Conservation (phyloP, 208 protist species). For the Leishmania tarentolae region DNA sequence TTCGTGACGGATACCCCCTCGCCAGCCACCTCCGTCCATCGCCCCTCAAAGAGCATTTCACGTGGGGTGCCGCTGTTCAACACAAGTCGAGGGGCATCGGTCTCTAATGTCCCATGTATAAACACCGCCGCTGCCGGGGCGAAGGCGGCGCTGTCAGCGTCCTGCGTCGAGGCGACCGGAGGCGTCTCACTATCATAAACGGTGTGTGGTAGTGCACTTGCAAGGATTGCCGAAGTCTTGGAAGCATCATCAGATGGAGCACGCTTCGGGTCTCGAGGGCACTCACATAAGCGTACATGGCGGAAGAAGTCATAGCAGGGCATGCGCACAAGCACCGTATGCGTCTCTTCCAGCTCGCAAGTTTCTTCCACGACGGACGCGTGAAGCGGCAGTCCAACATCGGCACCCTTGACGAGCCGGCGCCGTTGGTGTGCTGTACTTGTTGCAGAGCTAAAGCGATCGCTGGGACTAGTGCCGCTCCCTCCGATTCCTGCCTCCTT, state of each 20-base stretch:
- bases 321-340: slow-evolving; percentile 66
- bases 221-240: background rate
- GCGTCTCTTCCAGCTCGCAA: slow-evolving; percentile 44
- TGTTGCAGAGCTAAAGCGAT: background rate
- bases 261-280: background rate
- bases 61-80: slow-evolving; percentile 37
- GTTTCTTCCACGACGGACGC: slow-evolving; percentile 45
- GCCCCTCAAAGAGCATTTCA: slow-evolving; percentile 64
- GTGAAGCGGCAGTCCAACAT: slow-evolving; percentile 9
- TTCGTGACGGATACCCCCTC: slow-evolving; percentile 28
- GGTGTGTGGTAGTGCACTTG: background rate
- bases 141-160: slow-evolving; percentile 14
- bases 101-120: slow-evolving; percentile 42
- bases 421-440: background rate
- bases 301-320: slow-evolving; percentile 85
- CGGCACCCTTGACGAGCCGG: slow-evolving; percentile 11
- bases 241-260: background rate
- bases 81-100: slow-evolving; percentile 50
- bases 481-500: background rate
- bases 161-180: background rate
- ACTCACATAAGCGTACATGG: slow-evolving; percentile 77
- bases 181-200: background rate
- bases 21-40: slow-evolving; percentile 46
- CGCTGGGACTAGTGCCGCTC: background rate
- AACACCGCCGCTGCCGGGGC: slow-evolving; percentile 41